phyloP scores from a whole-genome alignment of 2,329 filamentous ascomycete genomes.

The Penicillium sp. region DNA sequence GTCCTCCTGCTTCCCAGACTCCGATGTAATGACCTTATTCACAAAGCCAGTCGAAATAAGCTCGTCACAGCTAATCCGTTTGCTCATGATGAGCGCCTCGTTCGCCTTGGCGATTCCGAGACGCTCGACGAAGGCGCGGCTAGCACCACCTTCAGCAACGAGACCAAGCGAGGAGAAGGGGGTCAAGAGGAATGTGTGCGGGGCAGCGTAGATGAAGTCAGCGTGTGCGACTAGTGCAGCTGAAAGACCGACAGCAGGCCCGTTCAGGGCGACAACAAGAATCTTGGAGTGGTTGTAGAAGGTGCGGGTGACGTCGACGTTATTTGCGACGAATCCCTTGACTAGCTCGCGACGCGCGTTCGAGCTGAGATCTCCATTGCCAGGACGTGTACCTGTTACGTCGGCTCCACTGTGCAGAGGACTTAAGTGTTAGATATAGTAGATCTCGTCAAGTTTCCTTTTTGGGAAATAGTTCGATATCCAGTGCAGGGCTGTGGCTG shows the following conservation, averaged over 20 bases:
- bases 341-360: slow-evolving; percentile 60
- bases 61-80: slow-evolving; percentile 69
- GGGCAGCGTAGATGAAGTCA: slow-evolving; percentile 88
- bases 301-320: slow-evolving; percentile 83
- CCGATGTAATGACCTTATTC: slow-evolving; percentile 70
- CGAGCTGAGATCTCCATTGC: slow-evolving; percentile 39
- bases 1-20: slow-evolving; percentile 57
- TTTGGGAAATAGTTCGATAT: not conserved
- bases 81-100: slow-evolving; percentile 90
- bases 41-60: slow-evolving; percentile 76
- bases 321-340: slow-evolving; percentile 72
- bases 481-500: not conserved
- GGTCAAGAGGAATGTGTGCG: slow-evolving; percentile 79
- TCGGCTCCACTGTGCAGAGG: slow-evolving; percentile 68
- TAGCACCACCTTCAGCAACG: slow-evolving; percentile 83
- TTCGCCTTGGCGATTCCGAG: slow-evolving; percentile 80
- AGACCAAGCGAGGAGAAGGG: slow-evolving; percentile 89
- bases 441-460: not conserved
- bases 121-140: slow-evolving; percentile 72
- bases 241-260: slow-evolving; percentile 82
- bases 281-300: slow-evolving; percentile 95
- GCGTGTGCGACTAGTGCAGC: slow-evolving; percentile 79
- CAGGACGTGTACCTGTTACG: slow-evolving; percentile 57
- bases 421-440: not conserved
- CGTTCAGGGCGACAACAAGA: slow-evolving; percentile 86